Conservation (phyloP, 768 basidiomycete genomes). For the Amanita phalloides region DNA sequence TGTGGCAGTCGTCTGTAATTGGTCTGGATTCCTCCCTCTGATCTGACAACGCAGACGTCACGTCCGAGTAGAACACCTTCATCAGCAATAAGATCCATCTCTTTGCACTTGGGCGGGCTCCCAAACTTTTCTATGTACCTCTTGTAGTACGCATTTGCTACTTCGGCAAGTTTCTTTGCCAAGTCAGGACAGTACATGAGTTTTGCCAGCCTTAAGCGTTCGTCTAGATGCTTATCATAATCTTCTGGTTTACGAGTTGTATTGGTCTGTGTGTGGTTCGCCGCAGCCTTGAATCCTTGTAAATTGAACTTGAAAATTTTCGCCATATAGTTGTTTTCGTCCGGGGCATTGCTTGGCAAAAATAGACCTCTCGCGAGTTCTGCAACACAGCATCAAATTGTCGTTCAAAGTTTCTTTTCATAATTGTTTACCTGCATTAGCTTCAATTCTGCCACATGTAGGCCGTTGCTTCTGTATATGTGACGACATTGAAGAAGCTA, state of each 20-base stretch:
- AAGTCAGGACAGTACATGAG: not conserved
- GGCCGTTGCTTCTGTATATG: no score
- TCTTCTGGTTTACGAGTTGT: not conserved
- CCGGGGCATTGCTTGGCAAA: no score
- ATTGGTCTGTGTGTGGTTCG: not conserved
- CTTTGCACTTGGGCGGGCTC: not conserved
- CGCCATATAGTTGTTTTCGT: not conserved
- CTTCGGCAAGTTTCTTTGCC: not conserved
- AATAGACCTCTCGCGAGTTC: no score
- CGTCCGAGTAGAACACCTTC: not conserved
- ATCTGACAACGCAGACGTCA: not conserved
- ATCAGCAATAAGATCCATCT: no score
- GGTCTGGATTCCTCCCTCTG: not conserved
- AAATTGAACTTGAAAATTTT: not conserved
- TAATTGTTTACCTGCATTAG: no score
- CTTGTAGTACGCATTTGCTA: not conserved
- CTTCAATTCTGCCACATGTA: no score
- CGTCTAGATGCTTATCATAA: not conserved
- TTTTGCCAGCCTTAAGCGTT: not conserved
- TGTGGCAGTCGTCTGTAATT: not conserved
- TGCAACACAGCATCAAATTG: no score
- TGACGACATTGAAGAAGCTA: no score
- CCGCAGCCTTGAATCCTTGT: not conserved
- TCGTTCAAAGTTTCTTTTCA: no score
- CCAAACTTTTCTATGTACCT: not conserved